A percentile compares a stretch with the other conserved stretches of the same genome.
Evolutionary conservation across 164 flowering plant genomes (phyloP).

Genomic region (Litsea cubeba): DNA sequence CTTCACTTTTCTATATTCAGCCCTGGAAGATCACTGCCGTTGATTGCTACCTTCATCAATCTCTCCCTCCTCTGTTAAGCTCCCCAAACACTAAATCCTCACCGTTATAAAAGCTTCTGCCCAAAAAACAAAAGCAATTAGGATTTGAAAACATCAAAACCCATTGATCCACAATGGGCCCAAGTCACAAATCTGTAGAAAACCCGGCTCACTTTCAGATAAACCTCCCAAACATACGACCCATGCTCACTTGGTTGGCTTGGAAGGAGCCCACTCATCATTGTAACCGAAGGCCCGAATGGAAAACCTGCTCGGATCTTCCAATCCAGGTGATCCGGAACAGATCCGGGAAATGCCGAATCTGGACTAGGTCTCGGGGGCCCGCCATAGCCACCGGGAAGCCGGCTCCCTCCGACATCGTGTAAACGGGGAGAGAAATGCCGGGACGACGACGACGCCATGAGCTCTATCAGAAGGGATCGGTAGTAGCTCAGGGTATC

Average conservation of each 20-base stretch:
- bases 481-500: too few species aligned
- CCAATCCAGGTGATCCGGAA: constrained; percentile 1
- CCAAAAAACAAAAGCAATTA: background rate
- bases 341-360: background rate
- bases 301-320: background rate
- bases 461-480: background rate
- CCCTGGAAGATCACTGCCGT: constrained; percentile 10
- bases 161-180: background rate
- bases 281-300: background rate
- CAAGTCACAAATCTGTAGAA: background rate
- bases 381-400: background rate
- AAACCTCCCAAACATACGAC: constrained; percentile 11
- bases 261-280: constrained; percentile 26
- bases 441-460: background rate
- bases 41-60: background rate
- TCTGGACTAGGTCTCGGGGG: background rate
- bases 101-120: constrained; percentile 11
- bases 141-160: background rate
- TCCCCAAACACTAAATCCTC: constrained; percentile 14
- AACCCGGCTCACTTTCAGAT: constrained; percentile 10
- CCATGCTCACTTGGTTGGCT: constrained; percentile 16
- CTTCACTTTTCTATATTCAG: constrained; percentile 12
- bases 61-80: background rate
- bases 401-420: too few species aligned
- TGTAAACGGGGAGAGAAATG: too few species aligned